Evolutionary conservation across 2,329 filamentous ascomycete species (phyloP), one percentile per base, ranked within the genome.

Genomic region (Aspergillus arachidicola): DNA sequence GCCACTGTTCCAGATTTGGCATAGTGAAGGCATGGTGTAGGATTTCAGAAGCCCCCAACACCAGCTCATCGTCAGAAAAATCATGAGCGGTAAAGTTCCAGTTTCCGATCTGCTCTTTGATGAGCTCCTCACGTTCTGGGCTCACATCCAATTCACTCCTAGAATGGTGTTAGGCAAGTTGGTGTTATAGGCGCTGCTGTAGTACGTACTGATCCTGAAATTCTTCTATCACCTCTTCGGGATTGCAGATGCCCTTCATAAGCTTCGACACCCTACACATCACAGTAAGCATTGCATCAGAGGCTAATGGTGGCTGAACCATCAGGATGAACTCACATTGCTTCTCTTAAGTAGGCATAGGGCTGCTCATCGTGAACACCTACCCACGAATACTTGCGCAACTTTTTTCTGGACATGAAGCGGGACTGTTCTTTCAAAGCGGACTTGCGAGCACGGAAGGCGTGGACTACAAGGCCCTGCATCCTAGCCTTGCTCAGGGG

Each of bases 51-150:
- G 93, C 90, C 21, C 88, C 93, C 72, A 94, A 89, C 6, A 97
- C 85, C 46, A 99, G 84, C 77, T 98, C 93, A 73, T 98, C 94
- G 71, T 98, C 93, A 36, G 87, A 88, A 71, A 94, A 96, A 21
- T 92, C 88, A 73, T 97, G 94, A 3, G 94, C 94, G 50, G 90
- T 94, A 73, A 98, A 99, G 59, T 88, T 83, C 94, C 95, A 98
- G 56, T 85, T 85, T 23, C 90, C 91, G 43, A 97, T 84, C 21
- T 89, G 89, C 10, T 85, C 77, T 63, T 88, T 88, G 62, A 98
- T 87, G 51, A 86, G 80, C 45, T 83, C 81, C 71, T 88, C 87
- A 41, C 91, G 87, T 62, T 91, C 85, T 10, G 86, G 79, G 12
- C 87, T 83, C 21, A 97, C 84, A 54, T 87, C 84, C 66, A 96